These are phyloP conservation scores for Globisporangium viniferum DNA, from an alignment of 352 stramenopile genomes.

Conservation along the genomic window DNA sequence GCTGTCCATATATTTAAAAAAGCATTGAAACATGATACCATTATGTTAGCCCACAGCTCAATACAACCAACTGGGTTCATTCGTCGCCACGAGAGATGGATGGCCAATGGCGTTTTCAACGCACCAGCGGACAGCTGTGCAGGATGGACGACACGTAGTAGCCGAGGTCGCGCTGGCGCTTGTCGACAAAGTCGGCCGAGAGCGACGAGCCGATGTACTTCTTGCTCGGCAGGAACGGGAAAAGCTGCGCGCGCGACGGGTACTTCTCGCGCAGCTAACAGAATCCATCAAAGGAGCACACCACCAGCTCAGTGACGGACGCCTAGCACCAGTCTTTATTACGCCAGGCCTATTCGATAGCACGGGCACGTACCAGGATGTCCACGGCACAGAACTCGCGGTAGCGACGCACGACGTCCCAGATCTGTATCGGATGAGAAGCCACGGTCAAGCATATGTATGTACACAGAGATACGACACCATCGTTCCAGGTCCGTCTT, in stretches of 20 bases:
- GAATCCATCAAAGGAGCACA: not conserved
- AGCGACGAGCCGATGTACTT: constrained; percentile 87
- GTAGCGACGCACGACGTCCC: constrained; percentile 80
- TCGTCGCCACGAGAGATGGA: not conserved
- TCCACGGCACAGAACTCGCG: constrained; percentile 85
- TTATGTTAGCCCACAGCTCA: not conserved
- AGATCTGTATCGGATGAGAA: constrained; percentile 41
- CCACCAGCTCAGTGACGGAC: not conserved
- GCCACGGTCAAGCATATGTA: not conserved
- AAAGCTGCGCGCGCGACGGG: constrained; percentile 62
- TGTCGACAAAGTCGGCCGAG: constrained; percentile 84
- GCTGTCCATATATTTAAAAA: constrained; percentile 21
- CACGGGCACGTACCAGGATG: constrained; percentile 49
- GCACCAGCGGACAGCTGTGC: constrained; percentile 69
- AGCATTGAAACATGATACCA: too few species aligned
- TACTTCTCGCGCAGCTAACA: constrained; percentile 82
- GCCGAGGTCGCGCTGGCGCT: constrained; percentile 80
- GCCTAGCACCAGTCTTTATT: not conserved
- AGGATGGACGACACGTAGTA: constrained; percentile 87
- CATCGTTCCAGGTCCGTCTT: not conserved
- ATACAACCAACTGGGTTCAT: not conserved
- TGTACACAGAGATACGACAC: not conserved
- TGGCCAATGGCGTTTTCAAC: not conserved
- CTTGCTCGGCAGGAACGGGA: constrained; percentile 80
- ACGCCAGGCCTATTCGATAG: not conserved